These are phyloP conservation scores for Russula olivacea DNA, from an alignment of 768 basidiomycete genomes.

Conservation along the genomic window DNA sequence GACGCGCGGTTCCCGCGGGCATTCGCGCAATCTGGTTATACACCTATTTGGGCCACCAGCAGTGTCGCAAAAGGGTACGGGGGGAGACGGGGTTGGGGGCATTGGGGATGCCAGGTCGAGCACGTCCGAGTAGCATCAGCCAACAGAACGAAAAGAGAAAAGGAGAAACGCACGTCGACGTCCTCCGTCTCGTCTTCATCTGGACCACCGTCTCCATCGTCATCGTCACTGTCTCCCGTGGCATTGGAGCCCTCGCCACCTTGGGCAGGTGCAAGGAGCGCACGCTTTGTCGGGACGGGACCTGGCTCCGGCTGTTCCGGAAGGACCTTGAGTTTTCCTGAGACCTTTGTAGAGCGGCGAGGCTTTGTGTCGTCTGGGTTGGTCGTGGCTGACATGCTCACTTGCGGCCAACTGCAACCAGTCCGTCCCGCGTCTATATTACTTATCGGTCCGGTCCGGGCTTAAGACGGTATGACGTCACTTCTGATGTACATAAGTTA, in stretches of 20 bases:
- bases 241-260: slow-evolving; percentile 31
- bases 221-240: slow-evolving; percentile 34
- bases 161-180: slow-evolving; percentile 46
- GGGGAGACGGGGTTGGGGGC: neutral
- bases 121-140: neutral
- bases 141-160: neutral
- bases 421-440: neutral
- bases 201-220: slow-evolving; percentile 58
- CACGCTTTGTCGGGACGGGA: slow-evolving; percentile 26
- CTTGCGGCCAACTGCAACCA: neutral
- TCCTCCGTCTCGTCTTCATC: slow-evolving; percentile 61
- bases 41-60: slow-evolving; percentile 45
- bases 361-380: slow-evolving; percentile 44
- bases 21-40: slow-evolving; percentile 93
- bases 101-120: neutral
- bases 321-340: slow-evolving; percentile 82
- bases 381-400: slow-evolving; percentile 5
- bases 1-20: slow-evolving; percentile 87
- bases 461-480: neutral
- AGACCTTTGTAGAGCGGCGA: slow-evolving; percentile 72
- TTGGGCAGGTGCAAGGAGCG: slow-evolving; percentile 26
- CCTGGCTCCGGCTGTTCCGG: slow-evolving; percentile 71
- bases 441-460: neutral
- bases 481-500: neutral
- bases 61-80: neutral